Evolutionary conservation across 345 rosid species (phyloP).

Genomic region (Linum usitatissimum): DNA sequence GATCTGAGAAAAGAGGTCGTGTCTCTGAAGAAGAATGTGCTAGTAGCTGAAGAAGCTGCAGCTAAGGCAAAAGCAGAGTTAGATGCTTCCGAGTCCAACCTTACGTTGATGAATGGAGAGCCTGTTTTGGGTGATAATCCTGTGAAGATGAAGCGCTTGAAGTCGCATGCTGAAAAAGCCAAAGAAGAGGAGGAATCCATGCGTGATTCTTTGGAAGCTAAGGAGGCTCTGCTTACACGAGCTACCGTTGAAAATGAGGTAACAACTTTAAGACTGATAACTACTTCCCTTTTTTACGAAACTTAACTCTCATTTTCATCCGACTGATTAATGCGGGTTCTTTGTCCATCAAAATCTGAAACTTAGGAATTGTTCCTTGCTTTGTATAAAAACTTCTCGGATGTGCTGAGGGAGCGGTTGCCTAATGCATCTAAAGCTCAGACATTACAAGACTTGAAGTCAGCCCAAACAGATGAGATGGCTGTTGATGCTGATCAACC

Average conservation of each 20-base stretch:
- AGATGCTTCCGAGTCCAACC: conserved; percentile 74
- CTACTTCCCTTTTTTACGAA: too few relatives aligned
- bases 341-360: conserved; percentile 11
- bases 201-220: conserved; percentile 62
- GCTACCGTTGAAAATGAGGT: conserved; percentile 89
- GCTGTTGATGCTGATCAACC: conserved; percentile 43
- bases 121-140: conserved; percentile 92
- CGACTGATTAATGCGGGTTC: not conserved
- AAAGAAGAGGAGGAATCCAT: conserved; percentile 56
- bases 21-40: conserved; percentile 49
- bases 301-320: not conserved
- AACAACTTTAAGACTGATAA: conserved; percentile 7
- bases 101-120: conserved; percentile 72
- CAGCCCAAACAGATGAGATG: conserved; percentile 40
- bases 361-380: conserved; percentile 54
- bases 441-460: conserved; percentile 50
- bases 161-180: conserved; percentile 50
- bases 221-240: conserved; percentile 80
- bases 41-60: conserved; percentile 65
- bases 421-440: conserved; percentile 62
- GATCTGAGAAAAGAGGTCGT: conserved; percentile 84
- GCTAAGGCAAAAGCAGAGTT: conserved; percentile 58
- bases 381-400: conserved; percentile 56
- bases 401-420: conserved; percentile 60
- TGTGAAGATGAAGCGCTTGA: conserved; percentile 63